Base-by-base conservation (phyloP, 1,284 basidiomycete species). In the Heterobasidion occidentale region DNA sequence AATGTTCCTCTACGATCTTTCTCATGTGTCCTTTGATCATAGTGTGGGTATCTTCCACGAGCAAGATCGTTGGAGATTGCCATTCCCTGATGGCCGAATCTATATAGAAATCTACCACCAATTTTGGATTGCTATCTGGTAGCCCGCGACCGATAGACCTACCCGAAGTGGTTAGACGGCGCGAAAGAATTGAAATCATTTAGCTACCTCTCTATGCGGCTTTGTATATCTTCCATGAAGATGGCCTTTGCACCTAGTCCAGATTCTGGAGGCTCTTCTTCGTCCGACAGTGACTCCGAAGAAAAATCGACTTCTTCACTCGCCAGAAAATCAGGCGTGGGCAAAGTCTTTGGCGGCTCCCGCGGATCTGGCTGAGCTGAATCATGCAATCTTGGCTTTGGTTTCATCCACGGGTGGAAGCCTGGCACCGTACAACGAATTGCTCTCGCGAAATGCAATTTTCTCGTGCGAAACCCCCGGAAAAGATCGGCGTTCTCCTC, bases 71-170 rank as follows among this genome's bases (percentile, higher is more conserved):
- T 0, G 84, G 81, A 0, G 27, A 51, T 1, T 58, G 58, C 86
- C 86, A 89, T 50, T 73, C 60, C 14, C 66, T 59, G 7, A 74
- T 74, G 38, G 80, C 67, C 1, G 67, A 53, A 3, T 66, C 60
- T 55, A 88, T 83, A 50, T 78, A 81, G 0, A 63, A 60, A 2
- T 71, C 63, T 38, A 80, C 77, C 0, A 86, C 81, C 0, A 79
- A 70, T 59, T 82, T 86, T 0, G 86, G 85, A 58, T 77, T 81
- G 59, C 78, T 77, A 17, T 77, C 82, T 0, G 84, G 84, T 0
- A 88, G 72, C 62, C 88, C 84, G 7, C 84, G 80, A 0, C 83
- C 83, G 2, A 79, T 77, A 1, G 83, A 77, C 9, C 86, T 88
- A 59, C 7, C 54, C 17, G 34, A 55, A 9, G n/a, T 11, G 51